Percentiles rank a stretch among this genome's conserved stretches.
phyloP scores from a whole-genome alignment of 768 basidiomycete genomes.

The Heimioporus sp. region DNA sequence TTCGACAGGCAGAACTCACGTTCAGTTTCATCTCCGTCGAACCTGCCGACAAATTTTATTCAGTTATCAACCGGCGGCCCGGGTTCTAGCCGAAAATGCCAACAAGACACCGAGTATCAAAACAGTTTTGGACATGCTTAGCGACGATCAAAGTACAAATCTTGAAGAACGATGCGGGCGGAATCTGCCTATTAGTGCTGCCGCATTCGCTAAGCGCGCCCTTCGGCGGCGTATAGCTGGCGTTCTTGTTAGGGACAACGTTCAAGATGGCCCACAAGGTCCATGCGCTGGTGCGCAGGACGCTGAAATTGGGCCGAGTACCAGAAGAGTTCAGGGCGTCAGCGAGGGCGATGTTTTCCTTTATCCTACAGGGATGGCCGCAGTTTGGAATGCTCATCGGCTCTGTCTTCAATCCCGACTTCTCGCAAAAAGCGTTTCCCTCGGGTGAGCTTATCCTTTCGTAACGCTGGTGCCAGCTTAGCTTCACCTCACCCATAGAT shows the following conservation, averaged over 20 bases:
- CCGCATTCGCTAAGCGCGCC: conserved; percentile 79
- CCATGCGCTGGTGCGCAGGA: conserved; percentile 46
- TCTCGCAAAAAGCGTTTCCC: conserved; percentile 83
- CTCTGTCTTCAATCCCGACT: conserved; percentile 52
- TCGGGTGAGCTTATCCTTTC: conserved; percentile 61
- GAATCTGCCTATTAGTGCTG: conserved; percentile 74
- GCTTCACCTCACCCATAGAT: conserved; percentile 45
- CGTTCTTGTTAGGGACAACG: conserved; percentile 63
- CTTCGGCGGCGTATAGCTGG: conserved; percentile 87
- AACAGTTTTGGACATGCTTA: conserved; percentile 44
- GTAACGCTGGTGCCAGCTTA: background rate
- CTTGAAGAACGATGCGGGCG: conserved; percentile 95
- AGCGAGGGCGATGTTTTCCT: conserved; percentile 88
- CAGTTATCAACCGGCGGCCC: conserved; percentile 22
- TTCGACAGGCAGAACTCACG: conserved; percentile 32
- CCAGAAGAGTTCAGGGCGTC: conserved; percentile 64
- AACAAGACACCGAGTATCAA: conserved; percentile 5
- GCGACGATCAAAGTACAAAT: conserved; percentile 66
- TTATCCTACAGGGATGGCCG: conserved; percentile 86
- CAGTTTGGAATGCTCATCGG: conserved; percentile 90
- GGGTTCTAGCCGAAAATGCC: conserved; percentile 5
- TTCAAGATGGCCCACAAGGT: conserved; percentile 30
- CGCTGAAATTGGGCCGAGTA: conserved; percentile 56
- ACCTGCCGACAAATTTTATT: conserved; percentile 52
- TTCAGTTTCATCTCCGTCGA: conserved; percentile 28